Percentiles rank a stretch among this genome's conserved stretches.
Evolutionary conservation across 768 basidiomycete species (phyloP).

Genomic region (Panaeolus papilionaceus): DNA sequence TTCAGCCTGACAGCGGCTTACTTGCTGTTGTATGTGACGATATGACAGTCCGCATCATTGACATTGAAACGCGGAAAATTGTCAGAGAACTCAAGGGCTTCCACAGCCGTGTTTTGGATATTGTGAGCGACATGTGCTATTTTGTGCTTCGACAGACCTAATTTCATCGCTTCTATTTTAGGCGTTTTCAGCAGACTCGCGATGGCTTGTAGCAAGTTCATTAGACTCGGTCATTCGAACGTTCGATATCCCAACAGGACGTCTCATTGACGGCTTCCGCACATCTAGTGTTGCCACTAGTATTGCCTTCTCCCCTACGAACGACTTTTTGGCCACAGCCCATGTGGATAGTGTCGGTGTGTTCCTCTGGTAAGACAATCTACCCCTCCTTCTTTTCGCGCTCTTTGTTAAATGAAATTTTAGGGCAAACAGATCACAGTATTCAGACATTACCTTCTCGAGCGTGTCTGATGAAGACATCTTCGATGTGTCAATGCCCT

Average conservation of each 20-base stretch:
- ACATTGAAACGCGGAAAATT: slow-evolving; percentile 87
- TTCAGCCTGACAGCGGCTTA: slow-evolving; percentile 88
- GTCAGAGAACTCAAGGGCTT: slow-evolving; percentile 92
- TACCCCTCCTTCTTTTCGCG: background rate
- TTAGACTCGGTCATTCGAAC: slow-evolving; percentile 93
- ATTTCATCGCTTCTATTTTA: slow-evolving; percentile 36
- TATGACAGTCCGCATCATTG: slow-evolving; percentile 81
- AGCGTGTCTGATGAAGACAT: slow-evolving; percentile 81
- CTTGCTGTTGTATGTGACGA: slow-evolving; percentile 89
- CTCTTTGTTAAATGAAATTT: slow-evolving; percentile 19
- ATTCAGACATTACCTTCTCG: slow-evolving; percentile 82
- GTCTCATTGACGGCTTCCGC: slow-evolving; percentile 90
- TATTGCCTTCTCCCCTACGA: slow-evolving; percentile 91
- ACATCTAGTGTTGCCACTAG: slow-evolving; percentile 89
- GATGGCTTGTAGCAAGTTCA: slow-evolving; percentile 91
- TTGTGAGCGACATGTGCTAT: slow-evolving; percentile 55
- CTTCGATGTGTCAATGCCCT: slow-evolving; percentile 74
- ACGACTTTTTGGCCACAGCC: slow-evolving; percentile 94
- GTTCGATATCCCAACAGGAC: slow-evolving; percentile 93
- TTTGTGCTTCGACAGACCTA: slow-evolving; percentile 10
- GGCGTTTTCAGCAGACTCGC: slow-evolving; percentile 94
- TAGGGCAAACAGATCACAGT: slow-evolving; percentile 97
- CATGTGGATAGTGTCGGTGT: slow-evolving; percentile 96
- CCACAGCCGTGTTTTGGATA: slow-evolving; percentile 84
- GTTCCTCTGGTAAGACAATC: slow-evolving; percentile 78